These are phyloP conservation scores for Plasmodium cynomolgi DNA, from an alignment of 169 alveolate genomes.

Conservation along the genomic window DNA sequence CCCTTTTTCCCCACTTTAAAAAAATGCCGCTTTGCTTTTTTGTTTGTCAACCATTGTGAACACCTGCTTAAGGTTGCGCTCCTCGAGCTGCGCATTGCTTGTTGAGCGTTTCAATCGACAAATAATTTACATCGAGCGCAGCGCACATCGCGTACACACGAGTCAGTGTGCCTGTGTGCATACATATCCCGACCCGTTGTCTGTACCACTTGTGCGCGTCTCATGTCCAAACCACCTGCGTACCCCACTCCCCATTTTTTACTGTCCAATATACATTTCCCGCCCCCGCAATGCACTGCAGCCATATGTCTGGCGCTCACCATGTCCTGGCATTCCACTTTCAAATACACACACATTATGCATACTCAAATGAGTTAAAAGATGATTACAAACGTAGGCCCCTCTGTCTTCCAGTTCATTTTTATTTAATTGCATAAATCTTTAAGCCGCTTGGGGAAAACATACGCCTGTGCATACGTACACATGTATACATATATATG, in stretches of 20 bases:
- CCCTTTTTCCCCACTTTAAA: background rate
- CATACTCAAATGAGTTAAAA: slow-evolving; percentile 25
- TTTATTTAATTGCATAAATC: slow-evolving; percentile 36
- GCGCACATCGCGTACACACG: background rate
- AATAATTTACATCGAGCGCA: background rate
- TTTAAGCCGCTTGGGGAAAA: slow-evolving; percentile 20
- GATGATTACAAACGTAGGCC: background rate
- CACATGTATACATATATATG: background rate
- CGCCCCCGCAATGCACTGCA: background rate
- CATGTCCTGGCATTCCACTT: slow-evolving; percentile 10
- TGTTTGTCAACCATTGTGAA: background rate
- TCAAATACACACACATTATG: slow-evolving; percentile 26
- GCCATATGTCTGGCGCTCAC: background rate
- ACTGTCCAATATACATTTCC: background rate
- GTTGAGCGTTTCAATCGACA: background rate
- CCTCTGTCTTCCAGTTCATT: background rate
- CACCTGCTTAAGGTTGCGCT: background rate
- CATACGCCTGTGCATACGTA: background rate
- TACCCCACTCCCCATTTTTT: background rate
- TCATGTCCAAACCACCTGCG: background rate
- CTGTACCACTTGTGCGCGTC: background rate
- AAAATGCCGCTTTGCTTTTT: background rate
- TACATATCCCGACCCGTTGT: background rate
- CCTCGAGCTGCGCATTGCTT: background rate
- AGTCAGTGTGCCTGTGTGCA: background rate